Percentiles rank a stretch among this genome's conserved stretches.
phyloP scores from a whole-genome alignment of 208 protist genomes.

The Leishmania guyanensis region DNA sequence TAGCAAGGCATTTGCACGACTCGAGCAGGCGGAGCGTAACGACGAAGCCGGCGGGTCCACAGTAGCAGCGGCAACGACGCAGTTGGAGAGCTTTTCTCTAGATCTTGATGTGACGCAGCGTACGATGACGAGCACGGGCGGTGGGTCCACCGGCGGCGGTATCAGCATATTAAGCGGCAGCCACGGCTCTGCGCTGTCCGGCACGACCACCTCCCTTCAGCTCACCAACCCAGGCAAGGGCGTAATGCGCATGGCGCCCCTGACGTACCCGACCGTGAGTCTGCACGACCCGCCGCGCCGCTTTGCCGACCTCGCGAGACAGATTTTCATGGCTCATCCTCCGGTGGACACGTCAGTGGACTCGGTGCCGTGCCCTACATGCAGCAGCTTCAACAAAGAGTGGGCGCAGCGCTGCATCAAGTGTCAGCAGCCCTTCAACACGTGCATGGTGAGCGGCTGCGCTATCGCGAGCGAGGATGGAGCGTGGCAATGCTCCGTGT shows the following conservation, averaged over 20 bases:
- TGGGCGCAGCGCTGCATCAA: conserved; percentile 83
- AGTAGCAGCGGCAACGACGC: conserved; percentile 20
- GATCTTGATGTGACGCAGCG: conserved; percentile 80
- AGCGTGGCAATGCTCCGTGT: conserved; percentile 81
- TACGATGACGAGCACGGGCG: conserved; percentile 50
- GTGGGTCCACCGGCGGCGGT: conserved; percentile 18
- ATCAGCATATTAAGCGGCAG: conserved; percentile 14
- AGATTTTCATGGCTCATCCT: conserved; percentile 91
- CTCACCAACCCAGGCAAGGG: conserved; percentile 80
- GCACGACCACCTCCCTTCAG: conserved; percentile 76
- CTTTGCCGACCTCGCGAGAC: conserved; percentile 91
- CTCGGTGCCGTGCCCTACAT: conserved; percentile 79
- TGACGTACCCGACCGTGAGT: conserved; percentile 82
- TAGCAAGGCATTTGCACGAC: conserved; percentile 94
- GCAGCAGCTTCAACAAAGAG: conserved; percentile 89
- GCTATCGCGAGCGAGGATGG: conserved; percentile 69
- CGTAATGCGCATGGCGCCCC: conserved; percentile 23
- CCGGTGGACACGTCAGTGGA: conserved; percentile 83
- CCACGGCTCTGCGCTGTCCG: conserved; percentile 53
- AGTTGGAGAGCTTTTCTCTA: conserved; percentile 74
- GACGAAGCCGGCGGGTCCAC: conserved; percentile 43
- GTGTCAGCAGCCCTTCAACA: conserved; percentile 83
- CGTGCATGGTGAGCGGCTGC: conserved; percentile 89
- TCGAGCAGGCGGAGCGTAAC: conserved; percentile 91
- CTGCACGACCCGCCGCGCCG: conserved; percentile 62